Base-by-base conservation (phyloP, 2,329 filamentous ascomycete species). In the Helotiales sp. region DNA sequence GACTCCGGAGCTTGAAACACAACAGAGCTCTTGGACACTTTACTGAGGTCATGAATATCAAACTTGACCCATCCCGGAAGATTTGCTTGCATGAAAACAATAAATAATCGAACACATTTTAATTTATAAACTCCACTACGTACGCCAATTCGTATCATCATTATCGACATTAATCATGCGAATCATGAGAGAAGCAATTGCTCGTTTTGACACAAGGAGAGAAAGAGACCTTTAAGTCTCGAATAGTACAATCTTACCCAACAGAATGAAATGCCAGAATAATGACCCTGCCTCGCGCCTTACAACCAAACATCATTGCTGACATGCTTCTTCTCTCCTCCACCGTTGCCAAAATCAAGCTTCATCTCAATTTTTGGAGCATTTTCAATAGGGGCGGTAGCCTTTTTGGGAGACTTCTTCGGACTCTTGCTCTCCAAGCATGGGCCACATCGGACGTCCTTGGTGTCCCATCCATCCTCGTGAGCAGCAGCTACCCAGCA, bases 401-500 rank as follows among this genome's bases (percentile, higher is more conserved):
- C 48, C 44, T 69, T 67, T 42, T 63, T 66, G 4, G 61, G 60
- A 31, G 77, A 83, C 64, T 78, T 80, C 5, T 76, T 75, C 19
- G 81, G 81, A 50, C 68, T 69, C 47, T 52, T 60, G 10, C 19
- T 54, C 46, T 78, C 75, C 7, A 69, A 59, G n/a, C 64, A 71
- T 38, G 86, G 86, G 0, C 90, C 90, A 72, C 88, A 91, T 52
- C 93, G 81, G 24, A 98, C 93, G 68, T 89, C 86, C 52, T 82
- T 81, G 42, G 92, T 88, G 51, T 91, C 85, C 93, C 95, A 99
- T 46, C 85, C 90, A 73, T 99, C 95, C 60, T 93, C 92, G 27
- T 80, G 81, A 0, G 91, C 93, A 0, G 93, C 95, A 0, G 87
- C 88, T 17, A 97, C 89, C 93, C 93, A 99, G 6, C 90, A 93